Evolutionary conservation across 1,139 yeast genomes (phyloP), one percentile per base, ranked within the genome.

Genomic region (Pichia sp.): DNA sequence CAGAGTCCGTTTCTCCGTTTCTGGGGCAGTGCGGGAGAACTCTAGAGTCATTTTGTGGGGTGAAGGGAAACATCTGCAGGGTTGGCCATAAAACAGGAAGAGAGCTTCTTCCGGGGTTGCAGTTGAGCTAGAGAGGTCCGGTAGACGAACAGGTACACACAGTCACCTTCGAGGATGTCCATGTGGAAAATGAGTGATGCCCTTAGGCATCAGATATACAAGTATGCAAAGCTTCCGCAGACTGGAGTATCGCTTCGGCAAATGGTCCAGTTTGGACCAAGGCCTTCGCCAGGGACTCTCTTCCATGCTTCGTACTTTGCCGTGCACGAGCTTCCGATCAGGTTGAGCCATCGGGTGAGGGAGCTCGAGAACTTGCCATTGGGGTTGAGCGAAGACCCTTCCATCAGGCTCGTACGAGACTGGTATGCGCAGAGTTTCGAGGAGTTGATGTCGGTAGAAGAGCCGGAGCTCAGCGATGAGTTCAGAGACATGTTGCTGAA

Each of bases 381-480:
- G 62, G 93, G 90, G 0, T 76, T 90, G 55, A 78, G 77, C 62
- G 76, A 83, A 43, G 84, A 84, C 81, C 90, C 90, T 1, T 83
- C 90, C 3, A 88, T 93, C 50, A 75, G 79, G 55, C 79, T 84
- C 61, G 97, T 90, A 23, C 80, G 85, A 59, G 84, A 88, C 67
- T 90, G 97, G 97, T 90, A 90, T 66, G 93, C 95, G 2, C 95
- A 89, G 69, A 85, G 93, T 16, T 90, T 90, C 68, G 90, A 89
- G 63, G 97, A 90, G 65, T 76, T 90, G 62, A 82, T 87, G 11
- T 73, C 77, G 47, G 68, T 82, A 54, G 79, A 80, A 8, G 77
- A 78, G 58, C 86, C 86, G 0, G 63, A 56, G 8, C 70, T 82
- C 42, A 72, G 47, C 41, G 56, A 54, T 15, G 54, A 55, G 16